phyloP scores from a whole-genome alignment of 495 filamentous ascomycete species.

The Symbiotaphrina buchneri region DNA sequence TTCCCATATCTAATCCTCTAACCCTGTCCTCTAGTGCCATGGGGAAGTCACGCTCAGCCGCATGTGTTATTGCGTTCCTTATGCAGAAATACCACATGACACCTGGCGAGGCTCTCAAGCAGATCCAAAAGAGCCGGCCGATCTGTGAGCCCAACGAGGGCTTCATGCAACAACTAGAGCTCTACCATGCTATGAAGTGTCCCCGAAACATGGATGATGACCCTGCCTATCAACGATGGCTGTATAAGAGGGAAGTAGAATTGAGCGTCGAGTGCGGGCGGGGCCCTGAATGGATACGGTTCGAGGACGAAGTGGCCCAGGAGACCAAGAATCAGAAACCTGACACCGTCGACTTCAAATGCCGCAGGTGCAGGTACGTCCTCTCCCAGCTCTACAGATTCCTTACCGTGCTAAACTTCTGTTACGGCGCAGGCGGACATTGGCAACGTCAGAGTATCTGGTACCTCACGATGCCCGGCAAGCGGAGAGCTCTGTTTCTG shows the following conservation, averaged over 20 bases:
- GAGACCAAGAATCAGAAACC: slow-evolving; percentile 1
- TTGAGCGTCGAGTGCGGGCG: slow-evolving; percentile 45
- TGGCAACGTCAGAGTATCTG: slow-evolving; percentile 41
- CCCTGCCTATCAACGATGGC: slow-evolving; percentile 69
- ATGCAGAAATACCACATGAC: slow-evolving; percentile 37
- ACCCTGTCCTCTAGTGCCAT: slow-evolving; percentile 43
- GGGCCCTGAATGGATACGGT: slow-evolving; percentile 52
- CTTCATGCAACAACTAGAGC: slow-evolving; percentile 67
- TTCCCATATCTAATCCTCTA: slow-evolving; percentile 2
- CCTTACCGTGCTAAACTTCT: slow-evolving; percentile 3
- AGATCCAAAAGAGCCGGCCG: slow-evolving; percentile 40
- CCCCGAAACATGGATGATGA: slow-evolving; percentile 44
- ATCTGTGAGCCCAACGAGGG: slow-evolving; percentile 70
- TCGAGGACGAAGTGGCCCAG: slow-evolving; percentile 49
- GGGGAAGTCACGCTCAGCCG: slow-evolving; percentile 84
- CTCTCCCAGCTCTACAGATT: background rate
- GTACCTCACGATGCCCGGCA: slow-evolving; percentile 22
- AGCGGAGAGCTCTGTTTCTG: background rate
- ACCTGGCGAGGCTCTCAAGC: slow-evolving; percentile 32
- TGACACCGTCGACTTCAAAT: slow-evolving; percentile 21
- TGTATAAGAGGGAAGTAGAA: slow-evolving; percentile 59
- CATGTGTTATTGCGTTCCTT: slow-evolving; percentile 66
- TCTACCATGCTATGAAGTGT: slow-evolving; percentile 68
- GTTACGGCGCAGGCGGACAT: slow-evolving; percentile 21
- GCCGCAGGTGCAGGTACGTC: slow-evolving; percentile 26